phyloP scores from a whole-genome alignment of 2,329 filamentous ascomycete genomes.

The Arthroderma uncinatum region DNA sequence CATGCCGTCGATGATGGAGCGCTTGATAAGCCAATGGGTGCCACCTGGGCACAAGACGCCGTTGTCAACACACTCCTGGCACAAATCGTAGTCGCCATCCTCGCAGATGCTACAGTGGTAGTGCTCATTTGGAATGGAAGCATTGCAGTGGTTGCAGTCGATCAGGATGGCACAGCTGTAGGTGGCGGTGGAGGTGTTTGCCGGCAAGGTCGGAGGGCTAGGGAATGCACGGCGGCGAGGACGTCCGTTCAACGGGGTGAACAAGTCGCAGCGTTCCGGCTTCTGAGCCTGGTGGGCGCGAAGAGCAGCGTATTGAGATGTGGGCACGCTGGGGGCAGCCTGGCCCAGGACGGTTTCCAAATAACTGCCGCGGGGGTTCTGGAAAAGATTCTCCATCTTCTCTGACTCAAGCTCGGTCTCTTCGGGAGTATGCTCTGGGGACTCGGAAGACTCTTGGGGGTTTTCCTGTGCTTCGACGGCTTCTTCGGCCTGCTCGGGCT shows the following conservation, averaged over 20 bases:
- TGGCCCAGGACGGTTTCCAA: conserved; percentile 33
- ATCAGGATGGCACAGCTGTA: conserved; percentile 55
- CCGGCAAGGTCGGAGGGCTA: conserved; percentile 11
- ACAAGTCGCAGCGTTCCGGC: too few species aligned
- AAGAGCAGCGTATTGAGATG: too few species aligned
- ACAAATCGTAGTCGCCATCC: conserved; percentile 87
- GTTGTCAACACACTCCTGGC: conserved; percentile 61
- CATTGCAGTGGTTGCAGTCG: conserved; percentile 85
- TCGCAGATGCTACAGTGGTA: conserved; percentile 94
- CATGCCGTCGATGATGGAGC: conserved; percentile 63
- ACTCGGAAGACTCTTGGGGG: background rate
- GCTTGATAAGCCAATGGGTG: conserved; percentile 90
- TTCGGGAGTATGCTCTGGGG: background rate
- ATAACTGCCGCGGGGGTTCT: conserved; percentile 27
- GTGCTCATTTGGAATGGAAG: conserved; percentile 66
- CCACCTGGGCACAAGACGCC: conserved; percentile 68
- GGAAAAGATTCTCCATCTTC: conserved; percentile 18
- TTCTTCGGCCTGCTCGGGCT: background rate
- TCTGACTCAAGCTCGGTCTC: conserved; percentile 14
- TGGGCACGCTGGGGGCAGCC: background rate
- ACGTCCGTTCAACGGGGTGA: background rate
- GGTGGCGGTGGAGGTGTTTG: conserved; percentile 17
- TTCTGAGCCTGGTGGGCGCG: too few species aligned
- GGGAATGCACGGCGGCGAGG: background rate
- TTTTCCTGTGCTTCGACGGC: background rate